phyloP scores from a whole-genome alignment of 805 yeast species.

The Ogataea thermomethanolica region DNA sequence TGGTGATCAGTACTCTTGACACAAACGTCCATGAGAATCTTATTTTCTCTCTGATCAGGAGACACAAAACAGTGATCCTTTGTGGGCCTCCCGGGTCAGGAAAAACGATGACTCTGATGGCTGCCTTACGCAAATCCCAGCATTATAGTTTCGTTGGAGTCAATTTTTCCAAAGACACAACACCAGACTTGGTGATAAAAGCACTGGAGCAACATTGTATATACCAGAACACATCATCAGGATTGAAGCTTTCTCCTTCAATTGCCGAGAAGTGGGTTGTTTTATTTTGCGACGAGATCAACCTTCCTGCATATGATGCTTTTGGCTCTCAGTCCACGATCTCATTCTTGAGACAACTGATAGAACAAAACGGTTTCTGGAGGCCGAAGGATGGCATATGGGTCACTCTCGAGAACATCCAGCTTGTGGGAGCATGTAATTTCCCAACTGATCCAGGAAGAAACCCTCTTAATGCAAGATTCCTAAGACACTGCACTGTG shows the following conservation, averaged over 20 bases:
- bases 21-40: constrained; percentile 65
- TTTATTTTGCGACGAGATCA: constrained; percentile 88
- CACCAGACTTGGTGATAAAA: constrained; percentile 55
- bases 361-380: constrained; percentile 81
- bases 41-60: constrained; percentile 52
- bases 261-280: constrained; percentile 67
- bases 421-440: constrained; percentile 94
- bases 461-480: constrained; percentile 50
- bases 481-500: constrained; percentile 62
- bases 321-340: constrained; percentile 74
- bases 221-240: constrained; percentile 50
- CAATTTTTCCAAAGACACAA: constrained; percentile 80
- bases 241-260: constrained; percentile 55
- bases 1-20: constrained; percentile 76
- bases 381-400: constrained; percentile 53
- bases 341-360: constrained; percentile 67
- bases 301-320: constrained; percentile 67
- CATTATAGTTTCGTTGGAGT: constrained; percentile 60
- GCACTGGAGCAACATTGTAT: constrained; percentile 72
- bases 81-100: constrained; percentile 99
- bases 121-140: constrained; percentile 57
- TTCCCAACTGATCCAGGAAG: constrained; percentile 84
- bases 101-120: constrained; percentile 84
- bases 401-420: constrained; percentile 62
- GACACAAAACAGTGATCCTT: constrained; percentile 59